Evolutionary conservation across 2,329 filamentous ascomycete species (phyloP), one percentile per base, ranked within the genome.

Genomic region (Diaporthe velutina): DNA sequence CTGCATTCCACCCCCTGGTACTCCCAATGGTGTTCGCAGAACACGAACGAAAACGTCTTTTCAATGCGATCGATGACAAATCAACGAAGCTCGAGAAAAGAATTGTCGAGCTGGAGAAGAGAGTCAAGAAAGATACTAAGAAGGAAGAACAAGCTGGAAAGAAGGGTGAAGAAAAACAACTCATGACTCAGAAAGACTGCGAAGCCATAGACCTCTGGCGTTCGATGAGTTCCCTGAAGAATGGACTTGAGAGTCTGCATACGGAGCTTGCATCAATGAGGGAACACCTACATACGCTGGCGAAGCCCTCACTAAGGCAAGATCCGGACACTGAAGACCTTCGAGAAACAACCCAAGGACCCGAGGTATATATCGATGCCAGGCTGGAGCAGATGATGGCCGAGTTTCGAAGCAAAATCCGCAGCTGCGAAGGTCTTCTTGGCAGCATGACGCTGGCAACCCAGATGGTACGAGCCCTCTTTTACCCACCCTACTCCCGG

Each of bases 1-100:
- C 60, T 12, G 61, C 55, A 13, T 79, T 77, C 12, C 71, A 79
- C 17, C 79, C 77, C 0, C 57, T 79, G 1, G 57, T 79, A 10
- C 71, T 80, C 1, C 77, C 77, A 4, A 77, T 79, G 76, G 33
- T 79, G 6, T 79, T 75, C 25, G 66, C 60, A 2, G 75, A 80
- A 42, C 48, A 76, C 1, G 79, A 80, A 52, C 75, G 78, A 7
- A 57, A 30, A 28, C 74, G 78, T 1, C 64, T 80, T 0, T 19
- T 78, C 52, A 52, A 77, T 28, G 42, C 48, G 1, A 3, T 78
- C 3, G 76, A 78, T 2, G 0, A 6, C 4, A 73, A 78, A n/a
- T 30, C 52, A 3, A 54, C 38, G 0, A 13, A 73, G 8, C 74
- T 80, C 8, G 22, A 64, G 17, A 55, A 73, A 15, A 73, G 75